A percentile compares a stretch with the other conserved stretches of the same genome.
phyloP scores from a whole-genome alignment of 768 basidiomycete species.

The Xerocomellus dryophilus region DNA sequence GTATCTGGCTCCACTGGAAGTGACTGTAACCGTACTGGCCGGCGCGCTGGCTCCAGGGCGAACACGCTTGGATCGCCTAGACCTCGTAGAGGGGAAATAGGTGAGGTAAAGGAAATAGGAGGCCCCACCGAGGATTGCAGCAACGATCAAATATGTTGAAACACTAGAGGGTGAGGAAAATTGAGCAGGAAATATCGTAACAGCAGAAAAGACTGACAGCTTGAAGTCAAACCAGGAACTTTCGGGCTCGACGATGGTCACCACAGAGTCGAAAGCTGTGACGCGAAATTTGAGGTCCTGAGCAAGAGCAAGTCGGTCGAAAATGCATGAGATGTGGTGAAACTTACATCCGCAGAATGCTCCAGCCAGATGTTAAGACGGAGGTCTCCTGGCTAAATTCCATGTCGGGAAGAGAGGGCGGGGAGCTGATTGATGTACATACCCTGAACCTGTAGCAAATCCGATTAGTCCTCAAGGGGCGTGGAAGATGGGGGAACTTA shows the following conservation, averaged over 20 bases:
- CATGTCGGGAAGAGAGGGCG: slow-evolving; percentile 2
- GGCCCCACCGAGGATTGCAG: slow-evolving; percentile 58
- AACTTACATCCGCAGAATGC: slow-evolving; percentile 56
- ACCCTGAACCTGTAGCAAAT: slow-evolving; percentile 57
- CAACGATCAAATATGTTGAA: slow-evolving; percentile 69
- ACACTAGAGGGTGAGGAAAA: slow-evolving; percentile 35
- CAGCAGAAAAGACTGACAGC: slow-evolving; percentile 50
- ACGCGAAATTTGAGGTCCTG: slow-evolving; percentile 61
- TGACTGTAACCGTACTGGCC: slow-evolving; percentile 57
- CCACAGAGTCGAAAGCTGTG: slow-evolving; percentile 68
- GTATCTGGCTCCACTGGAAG: slow-evolving; percentile 61
- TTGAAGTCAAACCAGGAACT: slow-evolving; percentile 75
- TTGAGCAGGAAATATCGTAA: slow-evolving; percentile 1
- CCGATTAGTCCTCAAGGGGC: slow-evolving; percentile 1
- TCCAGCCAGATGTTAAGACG: slow-evolving; percentile 77
- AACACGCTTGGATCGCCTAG: slow-evolving; percentile 46
- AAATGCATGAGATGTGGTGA: background rate
- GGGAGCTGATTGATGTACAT: slow-evolving; percentile 3
- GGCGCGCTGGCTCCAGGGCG: slow-evolving; percentile 50
- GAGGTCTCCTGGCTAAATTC: slow-evolving; percentile 65
- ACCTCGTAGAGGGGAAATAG: slow-evolving; percentile 61
- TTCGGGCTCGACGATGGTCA: slow-evolving; percentile 79
- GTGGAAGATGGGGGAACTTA: slow-evolving; percentile 38
- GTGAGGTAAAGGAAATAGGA: slow-evolving; percentile 64
- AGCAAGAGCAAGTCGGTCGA: background rate